Evolutionary conservation across 208 protist species (phyloP).

Genomic region (Strigomonas galati): DNA sequence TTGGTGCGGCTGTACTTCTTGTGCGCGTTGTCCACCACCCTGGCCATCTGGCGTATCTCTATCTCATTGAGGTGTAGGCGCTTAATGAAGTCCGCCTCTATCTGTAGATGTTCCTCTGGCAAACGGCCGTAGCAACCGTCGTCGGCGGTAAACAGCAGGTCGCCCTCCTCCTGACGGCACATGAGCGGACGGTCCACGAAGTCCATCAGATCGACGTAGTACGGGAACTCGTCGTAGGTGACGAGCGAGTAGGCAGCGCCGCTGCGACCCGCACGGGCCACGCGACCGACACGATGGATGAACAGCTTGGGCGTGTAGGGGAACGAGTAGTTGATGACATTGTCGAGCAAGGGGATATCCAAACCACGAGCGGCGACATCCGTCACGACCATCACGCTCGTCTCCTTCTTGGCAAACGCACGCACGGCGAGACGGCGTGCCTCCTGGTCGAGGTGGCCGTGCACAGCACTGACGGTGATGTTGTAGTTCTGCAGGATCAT

Average conservation of each 20-base stretch:
- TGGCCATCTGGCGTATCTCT: constrained; percentile 75
- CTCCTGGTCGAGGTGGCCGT: constrained; percentile 98
- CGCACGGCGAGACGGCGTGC: constrained; percentile 94
- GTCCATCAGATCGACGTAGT: constrained; percentile 88
- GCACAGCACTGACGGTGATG: constrained; percentile 81
- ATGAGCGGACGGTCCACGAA: constrained; percentile 79
- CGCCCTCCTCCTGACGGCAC: constrained; percentile 39
- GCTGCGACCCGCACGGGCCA: constrained; percentile 96
- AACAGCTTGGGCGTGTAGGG: constrained; percentile 97
- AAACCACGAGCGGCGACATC: constrained; percentile 99
- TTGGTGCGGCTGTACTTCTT: constrained; percentile 88
- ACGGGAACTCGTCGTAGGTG: constrained; percentile 95
- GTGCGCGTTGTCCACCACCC: constrained; percentile 84
- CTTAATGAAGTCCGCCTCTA: constrained; percentile 82
- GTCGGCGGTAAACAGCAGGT: constrained; percentile 75
- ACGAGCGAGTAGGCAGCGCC: constrained; percentile 96
- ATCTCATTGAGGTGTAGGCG: constrained; percentile 60
- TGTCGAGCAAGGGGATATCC: constrained; percentile 98
- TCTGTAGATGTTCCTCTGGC: constrained; percentile 81
- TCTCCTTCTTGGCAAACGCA: constrained; percentile 88
- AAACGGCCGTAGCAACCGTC: constrained; percentile 89
- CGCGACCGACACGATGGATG: constrained; percentile 97
- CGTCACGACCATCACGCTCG: constrained; percentile 97
- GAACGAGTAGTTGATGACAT: constrained; percentile 99
- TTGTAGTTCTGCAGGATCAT: constrained; percentile 83